A percentile compares a stretch with the other conserved stretches of the same genome.
Evolutionary conservation across 2,329 filamentous ascomycete species (phyloP).

Genomic region (Apiospora saccharicola): DNA sequence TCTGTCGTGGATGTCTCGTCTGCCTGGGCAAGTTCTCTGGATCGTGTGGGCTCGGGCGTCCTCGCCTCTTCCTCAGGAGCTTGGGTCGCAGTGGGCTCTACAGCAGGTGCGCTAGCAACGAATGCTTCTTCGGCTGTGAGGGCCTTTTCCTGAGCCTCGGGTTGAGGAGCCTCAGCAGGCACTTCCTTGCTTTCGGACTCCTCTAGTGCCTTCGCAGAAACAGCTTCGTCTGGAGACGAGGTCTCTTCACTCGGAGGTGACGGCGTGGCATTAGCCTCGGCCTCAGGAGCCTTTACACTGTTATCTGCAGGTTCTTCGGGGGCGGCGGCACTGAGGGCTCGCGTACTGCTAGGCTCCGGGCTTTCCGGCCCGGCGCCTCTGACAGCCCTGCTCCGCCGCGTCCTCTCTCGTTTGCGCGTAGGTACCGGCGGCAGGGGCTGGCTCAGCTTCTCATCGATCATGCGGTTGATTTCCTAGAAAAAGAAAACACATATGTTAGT

Average conservation of each 20-base stretch:
- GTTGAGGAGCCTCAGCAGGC: not conserved
- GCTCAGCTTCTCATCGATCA: slow-evolving; percentile 51
- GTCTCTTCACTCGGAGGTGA: not conserved
- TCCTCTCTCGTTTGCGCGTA: not conserved
- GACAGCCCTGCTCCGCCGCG: slow-evolving; percentile 2
- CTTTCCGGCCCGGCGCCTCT: not conserved
- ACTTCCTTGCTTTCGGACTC: not conserved
- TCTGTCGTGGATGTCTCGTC: not conserved
- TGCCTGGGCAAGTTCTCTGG: not conserved
- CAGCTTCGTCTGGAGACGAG: not conserved
- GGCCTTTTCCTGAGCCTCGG: not conserved
- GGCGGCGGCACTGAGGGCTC: slow-evolving; percentile 19
- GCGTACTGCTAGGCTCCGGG: slow-evolving; percentile 1
- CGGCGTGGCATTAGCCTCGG: not conserved
- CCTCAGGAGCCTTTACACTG: slow-evolving; percentile 24
- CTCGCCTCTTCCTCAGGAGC: not conserved
- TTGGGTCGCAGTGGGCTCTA: not conserved
- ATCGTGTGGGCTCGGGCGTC: not conserved
- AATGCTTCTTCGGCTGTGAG: not conserved
- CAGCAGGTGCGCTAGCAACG: not conserved
- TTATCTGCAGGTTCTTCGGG: slow-evolving; percentile 20
- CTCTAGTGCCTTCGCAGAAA: not conserved
- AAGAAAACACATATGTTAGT: not conserved
- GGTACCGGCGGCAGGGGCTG: slow-evolving; percentile 40
- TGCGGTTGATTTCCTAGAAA: slow-evolving; percentile 50